Base-by-base conservation (phyloP, 768 basidiomycete species). In the Daedalea quercina region DNA sequence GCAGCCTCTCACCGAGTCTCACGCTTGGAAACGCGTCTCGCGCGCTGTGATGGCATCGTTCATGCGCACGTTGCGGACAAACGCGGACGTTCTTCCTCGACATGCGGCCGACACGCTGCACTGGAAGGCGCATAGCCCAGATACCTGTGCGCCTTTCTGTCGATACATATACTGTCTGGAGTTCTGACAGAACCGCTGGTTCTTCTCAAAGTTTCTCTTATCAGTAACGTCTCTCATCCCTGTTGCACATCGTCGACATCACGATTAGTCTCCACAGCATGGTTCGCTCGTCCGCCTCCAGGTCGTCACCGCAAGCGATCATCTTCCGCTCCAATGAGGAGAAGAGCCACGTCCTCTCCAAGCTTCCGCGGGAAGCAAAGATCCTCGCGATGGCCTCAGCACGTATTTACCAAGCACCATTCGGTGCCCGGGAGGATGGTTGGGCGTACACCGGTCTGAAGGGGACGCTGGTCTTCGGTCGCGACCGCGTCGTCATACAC, bases 381-480 rank as follows among this genome's bases (percentile, higher is more conserved):
- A 70, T 79, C 45, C 71, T 81, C 59, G 78, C 79, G n/a, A 69
- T 71, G 3, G 81, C 80, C 45, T 64, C 70, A 25, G 82, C 78
- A 37, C 76, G 80, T 58, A 72, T 85, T 28, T 85, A 86, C 63
- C 81, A 85, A 64, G 76, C 81, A 3, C 75, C 78, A 31, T 76
- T 82, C 60, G 69, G 63, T 55, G 70, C 61, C 50, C 66, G 66
- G 61, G 74, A 68, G 60, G 67, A 62, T 60, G 75, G 78, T 45
- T 87, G 85, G 85, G 70, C 70, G 9, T 82, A 75, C 58, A 80
- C 83, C 22, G 76, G 78, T 33, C 72, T 85, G 62, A 73, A 73
- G 52, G 85, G 85, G 22, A 77, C 74, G 17, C 70, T 87, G 26
- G 74, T 79, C 23, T 84, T 87, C 54, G 75, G 74, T 13, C 33